Evolutionary conservation across 257 asterid species (phyloP), one percentile per base, ranked within the genome.

Genomic region (Gentiana macrophylla): DNA sequence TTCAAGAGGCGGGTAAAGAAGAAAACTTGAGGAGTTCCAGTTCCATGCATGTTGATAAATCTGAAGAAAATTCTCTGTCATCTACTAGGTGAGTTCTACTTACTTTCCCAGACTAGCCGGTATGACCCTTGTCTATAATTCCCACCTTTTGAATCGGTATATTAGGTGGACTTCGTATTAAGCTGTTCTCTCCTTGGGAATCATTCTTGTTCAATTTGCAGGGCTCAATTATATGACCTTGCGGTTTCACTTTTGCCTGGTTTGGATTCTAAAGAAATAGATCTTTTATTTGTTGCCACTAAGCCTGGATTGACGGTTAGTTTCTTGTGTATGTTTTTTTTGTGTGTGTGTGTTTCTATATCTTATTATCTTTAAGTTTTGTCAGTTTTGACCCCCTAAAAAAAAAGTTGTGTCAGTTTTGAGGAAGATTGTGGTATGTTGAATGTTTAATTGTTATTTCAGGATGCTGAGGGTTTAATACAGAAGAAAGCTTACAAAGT

Each of bases 401-500:
- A 15, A n/a, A 9, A 33, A 32, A 49, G 35, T 32, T 38, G 53
- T 50, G 50, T 7, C n/a, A n/a, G n/a, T 56, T 0, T 4, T 3
- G 32, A n/a, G 15, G 55, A 15, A 44, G 37, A 12, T 12, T 45
- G 12, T 24, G 15, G 1, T 24, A 8, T 3, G 49, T 57, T 53
- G 53, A 57, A 15, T 9, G 13, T 54, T 24, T 59, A 36, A 53
- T 61, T 5, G 12, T 52, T 50, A 49, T 66, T 73, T 59, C 84
- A 92, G 98, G 97, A 78, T 45, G 65, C n/a, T 48, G 93, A 85
- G 65, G 86, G 93, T 55, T 57, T 77, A 77, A 74, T 92, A 72
- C 98, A 92, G 82, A 92, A 92, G 75, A 88, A 76, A 80, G 94
- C 91, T 48, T 88, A 92, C 60, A 81, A 86, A 71, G 95, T 79